These are phyloP conservation scores for Nepenthes mirabilis DNA, from an alignment of 148 eudicot genomes.

Conservation along the genomic window DNA sequence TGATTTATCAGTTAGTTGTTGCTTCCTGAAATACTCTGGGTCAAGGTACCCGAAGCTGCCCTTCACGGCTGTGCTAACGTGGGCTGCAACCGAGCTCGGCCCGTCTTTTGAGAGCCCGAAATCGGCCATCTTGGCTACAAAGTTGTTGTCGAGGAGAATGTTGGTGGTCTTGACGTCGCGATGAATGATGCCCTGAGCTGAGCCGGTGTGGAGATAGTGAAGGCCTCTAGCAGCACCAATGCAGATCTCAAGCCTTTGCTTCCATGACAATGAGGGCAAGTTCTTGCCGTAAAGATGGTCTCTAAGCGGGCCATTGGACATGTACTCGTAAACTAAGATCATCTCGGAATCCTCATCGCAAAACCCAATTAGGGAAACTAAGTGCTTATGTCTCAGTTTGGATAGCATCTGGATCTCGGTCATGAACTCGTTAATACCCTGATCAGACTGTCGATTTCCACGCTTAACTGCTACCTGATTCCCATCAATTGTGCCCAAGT, in stretches of 20 bases:
- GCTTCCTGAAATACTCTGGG: conserved; percentile 1
- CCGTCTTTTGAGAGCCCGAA: conserved; percentile 1
- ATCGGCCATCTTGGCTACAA: conserved; percentile 5
- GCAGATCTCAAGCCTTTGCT: conserved; percentile 2
- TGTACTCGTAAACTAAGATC: conserved; percentile 1
- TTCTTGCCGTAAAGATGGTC: neutral
- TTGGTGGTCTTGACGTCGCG: conserved; percentile 2
- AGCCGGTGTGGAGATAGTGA: conserved; percentile 3
- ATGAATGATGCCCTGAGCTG: conserved; percentile 4
- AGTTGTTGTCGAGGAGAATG: conserved; percentile 1
- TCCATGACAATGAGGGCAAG: conserved; percentile 1
- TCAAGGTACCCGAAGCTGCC: conserved; percentile 1
- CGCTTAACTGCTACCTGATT: conserved; percentile 1
- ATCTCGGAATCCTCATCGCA: conserved; percentile 2
- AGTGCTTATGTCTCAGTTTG: neutral
- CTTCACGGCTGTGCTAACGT: neutral
- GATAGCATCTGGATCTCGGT: conserved; percentile 2
- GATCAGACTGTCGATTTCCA: neutral
- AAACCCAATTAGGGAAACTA: neutral
- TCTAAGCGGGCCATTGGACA: conserved; percentile 1
- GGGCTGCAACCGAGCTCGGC: neutral
- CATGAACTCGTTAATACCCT: conserved; percentile 4
- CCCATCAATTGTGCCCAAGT: neutral
- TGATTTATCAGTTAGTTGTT: conserved; percentile 3
- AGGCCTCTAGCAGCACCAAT: conserved; percentile 1